Evolutionary conservation across 1,284 basidiomycete genomes (phyloP), one percentile per base, ranked within the genome.

Genomic region (Mrakiaceae sp.): DNA sequence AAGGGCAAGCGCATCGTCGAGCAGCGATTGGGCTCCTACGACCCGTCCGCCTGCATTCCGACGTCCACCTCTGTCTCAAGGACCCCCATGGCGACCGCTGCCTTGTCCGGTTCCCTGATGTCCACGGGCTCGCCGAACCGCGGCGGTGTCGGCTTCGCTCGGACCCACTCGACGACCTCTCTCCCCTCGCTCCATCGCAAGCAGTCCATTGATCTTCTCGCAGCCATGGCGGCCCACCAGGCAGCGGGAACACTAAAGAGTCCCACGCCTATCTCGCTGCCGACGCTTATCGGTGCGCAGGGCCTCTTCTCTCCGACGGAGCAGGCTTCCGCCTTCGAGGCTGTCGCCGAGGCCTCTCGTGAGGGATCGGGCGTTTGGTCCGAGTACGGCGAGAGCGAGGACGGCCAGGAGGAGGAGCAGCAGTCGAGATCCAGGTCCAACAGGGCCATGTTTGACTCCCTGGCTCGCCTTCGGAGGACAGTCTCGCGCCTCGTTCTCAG

Each of bases 81-180:
- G 5, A 39, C 14, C 14, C 16, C n/a, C 12, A 27, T 27, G 27
- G 27, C 27, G 27, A 27, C 27, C 27, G 27, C 27, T 27, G 27
- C 27, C 27, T 27, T 27, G 27, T 27, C 27, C 27, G 27, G 27
- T 27, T 27, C 27, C 27, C 27, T 27, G 27, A 27, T 27, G 27
- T 27, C 27, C 27, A 27, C 27, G 27, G 27, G 27, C 27, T 27
- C 27, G 27, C 27, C 27, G 27, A 27, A 27, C 27, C 27, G 27
- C 27, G 27, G 27, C 27, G 27, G 27, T 27, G 54, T 43, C 54
- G 39, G 10, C 39, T 11, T 10, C 54, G 27, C 40, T 42, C 16
- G 58, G 4, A 27, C n/a, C 12, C 63, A 59, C 4, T 64, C 63
- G 44, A 64, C 63, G 16, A 64, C 63, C 1, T 54, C 51, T 7